Conservation (phyloP, 2,329 filamentous ascomycete species). For the Pestalotiopsis sp. region DNA sequence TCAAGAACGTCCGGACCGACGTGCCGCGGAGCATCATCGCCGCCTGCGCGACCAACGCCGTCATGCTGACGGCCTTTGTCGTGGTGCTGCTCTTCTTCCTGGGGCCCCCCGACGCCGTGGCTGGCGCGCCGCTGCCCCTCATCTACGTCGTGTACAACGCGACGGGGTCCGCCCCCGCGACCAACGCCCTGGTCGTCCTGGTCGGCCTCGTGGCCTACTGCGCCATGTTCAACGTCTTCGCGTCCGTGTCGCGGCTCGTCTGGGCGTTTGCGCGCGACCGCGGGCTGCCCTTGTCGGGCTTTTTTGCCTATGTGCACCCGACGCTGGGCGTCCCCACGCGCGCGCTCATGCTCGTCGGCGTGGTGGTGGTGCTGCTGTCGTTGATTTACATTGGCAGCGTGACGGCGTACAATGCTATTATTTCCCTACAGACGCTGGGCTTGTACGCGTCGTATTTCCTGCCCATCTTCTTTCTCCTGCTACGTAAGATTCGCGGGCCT, state of each 20-base stretch:
- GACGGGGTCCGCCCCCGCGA: neutral
- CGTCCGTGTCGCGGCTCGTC: slow-evolving; percentile 1
- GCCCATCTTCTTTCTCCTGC: neutral
- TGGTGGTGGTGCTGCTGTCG: neutral
- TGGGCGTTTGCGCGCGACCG: neutral
- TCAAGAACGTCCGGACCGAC: neutral
- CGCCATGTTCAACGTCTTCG: slow-evolving; percentile 3
- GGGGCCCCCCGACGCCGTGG: neutral
- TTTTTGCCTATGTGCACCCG: slow-evolving; percentile 41
- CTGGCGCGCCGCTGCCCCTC: neutral
- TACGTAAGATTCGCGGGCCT: neutral
- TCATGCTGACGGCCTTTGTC: neutral
- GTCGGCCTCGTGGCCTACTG: neutral
- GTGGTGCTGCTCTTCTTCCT: slow-evolving; percentile 4
- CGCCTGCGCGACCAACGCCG: neutral
- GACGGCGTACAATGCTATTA: slow-evolving; percentile 1
- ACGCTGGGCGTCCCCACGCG: neutral
- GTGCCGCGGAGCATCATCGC: neutral
- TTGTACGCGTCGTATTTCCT: neutral
- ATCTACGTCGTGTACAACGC: neutral
- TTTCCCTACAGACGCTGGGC: neutral
- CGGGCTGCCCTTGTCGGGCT: slow-evolving; percentile 36
- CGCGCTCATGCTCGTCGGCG: neutral
- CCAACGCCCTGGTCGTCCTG: neutral
- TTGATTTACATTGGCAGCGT: slow-evolving; percentile 1